Evolutionary conservation across 139 green algal genomes (phyloP), one percentile per base, ranked within the genome.

Genomic region (Astrephomene gubernaculifera): DNA sequence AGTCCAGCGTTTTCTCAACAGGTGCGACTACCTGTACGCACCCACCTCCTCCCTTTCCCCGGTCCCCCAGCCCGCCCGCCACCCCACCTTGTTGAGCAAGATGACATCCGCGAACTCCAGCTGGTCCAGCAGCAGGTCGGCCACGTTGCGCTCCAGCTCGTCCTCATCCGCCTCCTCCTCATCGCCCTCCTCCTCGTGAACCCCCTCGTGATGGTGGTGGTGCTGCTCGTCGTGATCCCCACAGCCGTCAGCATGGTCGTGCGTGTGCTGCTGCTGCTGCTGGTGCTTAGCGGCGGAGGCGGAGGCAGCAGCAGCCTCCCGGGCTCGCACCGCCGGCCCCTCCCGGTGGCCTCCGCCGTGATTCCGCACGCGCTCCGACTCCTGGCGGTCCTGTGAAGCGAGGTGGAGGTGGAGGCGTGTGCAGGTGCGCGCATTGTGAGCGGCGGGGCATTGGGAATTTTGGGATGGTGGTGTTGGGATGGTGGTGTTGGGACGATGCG

Each of bases 91-190:
- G 88, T 96, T 97, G 7, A 98, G 89, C 53, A 97, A 29, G 27
- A 98, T 91, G 27, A 98, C 93, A 80, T 98, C 90, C 25, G 95
- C 95, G 89, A 94, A 95, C 87, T 97, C 94, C 22, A 97, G 90
- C 73, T 95, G 88, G 53, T 96, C 92, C 71, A 96, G 71, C 57
- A 97, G 68, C 52, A 97, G 89, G 78, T 97, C 90, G 8, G 91
- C 88, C 57, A 96, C 84, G 67, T 89, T 94, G 35, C 95, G 86
- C 54, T 94, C 90, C 38, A 91, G 86, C 22, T 90, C n/a, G n/a
- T n/a, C 87, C 10, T 89, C 88, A 14, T 91, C 76, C 41, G 38
- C 69, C 67, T 74, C 67, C 4, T 81, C 71, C 6, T 71, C 39
- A 3, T 90, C 82, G 10, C 78, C 70, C 22, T 70, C 45, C 24